Base-by-base conservation (phyloP, 768 basidiomycete genomes). In the Pulveroboletus sp. region DNA sequence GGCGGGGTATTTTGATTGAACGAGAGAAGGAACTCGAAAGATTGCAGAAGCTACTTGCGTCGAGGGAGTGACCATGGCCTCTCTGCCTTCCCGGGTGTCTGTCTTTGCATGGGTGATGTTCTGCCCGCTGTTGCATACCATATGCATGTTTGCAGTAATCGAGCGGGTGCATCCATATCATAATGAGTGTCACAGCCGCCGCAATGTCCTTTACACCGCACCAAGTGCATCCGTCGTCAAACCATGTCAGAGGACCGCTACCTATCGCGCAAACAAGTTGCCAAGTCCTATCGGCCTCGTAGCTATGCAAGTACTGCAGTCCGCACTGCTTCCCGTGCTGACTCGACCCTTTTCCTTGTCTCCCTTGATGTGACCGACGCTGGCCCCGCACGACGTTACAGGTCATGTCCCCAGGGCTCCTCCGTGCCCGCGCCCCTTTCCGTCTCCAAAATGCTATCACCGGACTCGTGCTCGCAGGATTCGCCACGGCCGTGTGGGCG, bases 341-440 rank as follows among this genome's bases (percentile, higher is more conserved):
- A 9, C 35, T 33, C 14, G 32, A 14, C 32, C 7, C 9, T 35
- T 35, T 35, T n/a, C 14, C 8, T n/a, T n/a, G 15, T 35, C 6
- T 12, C 42, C 32, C 12, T 14, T 14, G 7, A 21, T 17, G 12
- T 17, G 11, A 24, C 35, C 9, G 3, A 35, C 32, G n/a, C 2
- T 21, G 21, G 21, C 21, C 3, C 21, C 21, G 21, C 21, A 21
- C 30, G 36, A 38, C 37, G 30, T 49, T 21, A 40, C 32, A 57
- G 89, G 72, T 79, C 57, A 91, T 93, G 82, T 97, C 94, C 18
- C 80, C 83, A 14, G 92, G 92, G 40, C 81, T 98, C 39, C 72
- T 80, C 68, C 87, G 95, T 49, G 95, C 95, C 4, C 83, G 95
- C 17, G 80, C 79, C 54, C 94, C 90, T 11, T 98, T 87, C 70